Evolutionary conservation across 257 asterid genomes (phyloP).

Genomic region (Petunia axillaris): DNA sequence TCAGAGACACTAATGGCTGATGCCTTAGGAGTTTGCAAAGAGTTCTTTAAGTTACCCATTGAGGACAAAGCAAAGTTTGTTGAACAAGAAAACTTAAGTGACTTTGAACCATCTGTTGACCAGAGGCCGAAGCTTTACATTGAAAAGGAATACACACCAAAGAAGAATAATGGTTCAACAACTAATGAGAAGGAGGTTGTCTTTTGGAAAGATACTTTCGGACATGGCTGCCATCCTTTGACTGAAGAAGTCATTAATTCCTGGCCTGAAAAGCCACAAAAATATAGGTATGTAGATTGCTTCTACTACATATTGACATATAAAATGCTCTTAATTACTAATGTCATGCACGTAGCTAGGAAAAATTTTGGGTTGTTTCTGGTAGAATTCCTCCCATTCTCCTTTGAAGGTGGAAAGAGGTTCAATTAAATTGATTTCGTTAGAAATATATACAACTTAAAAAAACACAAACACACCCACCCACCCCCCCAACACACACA

Average conservation of each 20-base stretch:
- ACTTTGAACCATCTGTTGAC: constrained; percentile 22
- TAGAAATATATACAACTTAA: no score
- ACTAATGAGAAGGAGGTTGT: neutral
- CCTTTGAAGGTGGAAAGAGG: no score
- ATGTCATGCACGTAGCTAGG: no score
- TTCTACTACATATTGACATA: neutral
- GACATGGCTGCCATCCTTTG: constrained; percentile 19
- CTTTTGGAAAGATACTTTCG: constrained; percentile 25
- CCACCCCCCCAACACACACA: no score
- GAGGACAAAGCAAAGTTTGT: constrained; percentile 16
- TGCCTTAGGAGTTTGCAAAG: constrained; percentile 14
- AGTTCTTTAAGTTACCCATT: constrained; percentile 23
- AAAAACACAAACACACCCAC: no score
- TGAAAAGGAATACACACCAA: constrained; percentile 18
- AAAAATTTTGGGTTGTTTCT: no score
- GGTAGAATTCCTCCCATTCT: no score
- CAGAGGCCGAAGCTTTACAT: constrained; percentile 23
- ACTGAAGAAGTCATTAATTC: constrained; percentile 11
- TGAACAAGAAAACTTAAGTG: neutral
- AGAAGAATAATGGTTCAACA: neutral
- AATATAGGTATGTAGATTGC: neutral
- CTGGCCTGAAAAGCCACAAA: constrained; percentile 31
- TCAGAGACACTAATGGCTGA: constrained; percentile 13
- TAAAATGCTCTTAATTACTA: no score
- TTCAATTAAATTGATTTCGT: no score